Percentiles rank a stretch among this genome's conserved stretches.
These are phyloP conservation scores for Boletus fagicola DNA, from an alignment of 768 basidiomycete genomes.

Conservation along the genomic window DNA sequence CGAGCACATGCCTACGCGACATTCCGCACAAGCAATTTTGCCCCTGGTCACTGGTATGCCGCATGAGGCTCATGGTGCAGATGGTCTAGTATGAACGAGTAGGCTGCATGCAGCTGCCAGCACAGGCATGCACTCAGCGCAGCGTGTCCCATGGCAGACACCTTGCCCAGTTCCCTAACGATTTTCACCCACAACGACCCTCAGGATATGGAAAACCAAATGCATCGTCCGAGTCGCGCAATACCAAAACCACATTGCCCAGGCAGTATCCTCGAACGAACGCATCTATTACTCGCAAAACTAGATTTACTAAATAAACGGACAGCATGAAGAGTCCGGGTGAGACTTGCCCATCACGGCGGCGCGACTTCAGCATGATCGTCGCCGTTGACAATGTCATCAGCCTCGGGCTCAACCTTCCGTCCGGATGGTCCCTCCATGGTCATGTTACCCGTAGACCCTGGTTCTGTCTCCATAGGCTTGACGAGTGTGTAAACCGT, in stretches of 20 bases:
- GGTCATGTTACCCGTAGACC: conserved; percentile 2
- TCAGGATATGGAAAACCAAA: too few relatives aligned
- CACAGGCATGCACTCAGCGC: too few relatives aligned
- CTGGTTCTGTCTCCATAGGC: conserved; percentile 12
- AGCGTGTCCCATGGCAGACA: too few relatives aligned
- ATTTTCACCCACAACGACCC: too few relatives aligned
- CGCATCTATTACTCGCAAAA: not conserved
- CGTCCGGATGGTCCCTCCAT: not conserved
- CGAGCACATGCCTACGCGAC: conserved; percentile 27
- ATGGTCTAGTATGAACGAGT: too few relatives aligned
- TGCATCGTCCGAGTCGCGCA: not conserved
- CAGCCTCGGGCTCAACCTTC: not conserved
- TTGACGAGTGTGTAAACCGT: conserved; percentile 2
- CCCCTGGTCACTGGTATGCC: too few relatives aligned
- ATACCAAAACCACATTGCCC: not conserved
- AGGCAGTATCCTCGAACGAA: not conserved
- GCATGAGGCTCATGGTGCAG: too few relatives aligned
- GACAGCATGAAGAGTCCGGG: not conserved
- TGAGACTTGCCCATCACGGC: not conserved
- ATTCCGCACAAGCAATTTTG: conserved; percentile 34
- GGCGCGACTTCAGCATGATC: not conserved
- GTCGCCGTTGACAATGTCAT: not conserved
- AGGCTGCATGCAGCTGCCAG: too few relatives aligned
- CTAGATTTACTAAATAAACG: not conserved
- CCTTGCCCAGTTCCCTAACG: too few relatives aligned